A percentile compares a stretch with the other conserved stretches of the same genome.
Evolutionary conservation across 805 yeast species (phyloP).

Genomic region (Candida sonorensis): DNA sequence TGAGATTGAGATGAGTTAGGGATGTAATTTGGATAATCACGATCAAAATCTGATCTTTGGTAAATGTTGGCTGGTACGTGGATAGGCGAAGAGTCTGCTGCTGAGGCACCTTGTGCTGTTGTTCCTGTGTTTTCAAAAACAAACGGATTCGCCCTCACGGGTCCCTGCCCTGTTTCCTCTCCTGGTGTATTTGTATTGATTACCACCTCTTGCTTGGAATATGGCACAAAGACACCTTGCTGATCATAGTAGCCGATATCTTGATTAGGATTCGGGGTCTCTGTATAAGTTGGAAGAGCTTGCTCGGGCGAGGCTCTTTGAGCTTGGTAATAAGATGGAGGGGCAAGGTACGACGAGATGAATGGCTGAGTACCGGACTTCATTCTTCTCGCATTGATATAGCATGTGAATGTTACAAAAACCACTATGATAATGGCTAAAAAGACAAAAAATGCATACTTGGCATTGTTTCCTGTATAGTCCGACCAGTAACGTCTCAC

Average conservation of each 20-base stretch:
- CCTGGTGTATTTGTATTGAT: background rate
- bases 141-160: constrained; percentile 7
- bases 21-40: constrained; percentile 8
- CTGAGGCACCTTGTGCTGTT: background rate
- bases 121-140: constrained; percentile 9
- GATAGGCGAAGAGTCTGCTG: background rate
- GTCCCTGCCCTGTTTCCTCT: background rate
- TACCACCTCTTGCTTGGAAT: background rate
- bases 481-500: constrained; percentile 12
- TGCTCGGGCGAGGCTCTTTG: constrained; percentile 44
- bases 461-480: constrained; percentile 26
- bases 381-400: constrained; percentile 48
- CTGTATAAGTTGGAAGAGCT: constrained; percentile 66
- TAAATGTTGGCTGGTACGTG: constrained; percentile 4
- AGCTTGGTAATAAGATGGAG: constrained; percentile 68
- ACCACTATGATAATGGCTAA: constrained; percentile 42
- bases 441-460: constrained; percentile 64
- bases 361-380: constrained; percentile 51
- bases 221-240: constrained; percentile 42
- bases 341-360: constrained; percentile 47
- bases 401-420: constrained; percentile 43
- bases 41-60: constrained; percentile 9
- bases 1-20: constrained; percentile 1
- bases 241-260: constrained; percentile 77
- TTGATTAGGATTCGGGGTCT: constrained; percentile 49